phyloP scores from a whole-genome alignment of 108 stramenopile genomes.

The Ochromonas danica region DNA sequence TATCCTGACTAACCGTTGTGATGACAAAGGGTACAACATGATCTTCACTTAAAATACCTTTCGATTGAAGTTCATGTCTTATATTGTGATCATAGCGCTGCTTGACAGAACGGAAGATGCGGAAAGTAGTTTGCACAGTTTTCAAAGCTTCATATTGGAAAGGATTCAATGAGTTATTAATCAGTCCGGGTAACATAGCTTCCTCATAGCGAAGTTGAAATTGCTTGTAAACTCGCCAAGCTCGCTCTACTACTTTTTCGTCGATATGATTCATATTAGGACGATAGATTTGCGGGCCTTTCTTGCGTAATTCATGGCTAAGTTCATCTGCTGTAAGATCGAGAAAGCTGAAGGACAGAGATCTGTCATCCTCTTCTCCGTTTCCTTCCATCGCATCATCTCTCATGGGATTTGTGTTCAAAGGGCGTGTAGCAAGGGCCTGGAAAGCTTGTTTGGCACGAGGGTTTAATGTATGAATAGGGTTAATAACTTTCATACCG shows the following conservation, averaged over 20 bases:
- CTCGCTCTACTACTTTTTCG: not conserved
- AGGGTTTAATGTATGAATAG: not conserved
- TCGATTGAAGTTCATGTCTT: not conserved
- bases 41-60: not conserved
- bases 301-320: not conserved
- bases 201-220: not conserved
- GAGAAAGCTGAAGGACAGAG: no score
- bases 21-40: not conserved
- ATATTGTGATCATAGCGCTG: not conserved
- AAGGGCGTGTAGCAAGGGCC: no score
- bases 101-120: not conserved
- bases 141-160: not conserved
- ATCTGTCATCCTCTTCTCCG: not conserved
- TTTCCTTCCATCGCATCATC: no score
- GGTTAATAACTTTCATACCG: not conserved
- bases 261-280: not conserved
- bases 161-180: not conserved
- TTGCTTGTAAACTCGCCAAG: not conserved
- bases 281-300: not conserved
- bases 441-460: conserved; percentile 15
- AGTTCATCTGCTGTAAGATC: not conserved
- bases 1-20: not conserved
- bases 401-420: not conserved
- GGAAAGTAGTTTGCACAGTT: not conserved
- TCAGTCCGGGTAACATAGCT: not conserved